Evolutionary conservation across 2,329 filamentous ascomycete species (phyloP).

Genomic region (Ophiostoma perfectum): DNA sequence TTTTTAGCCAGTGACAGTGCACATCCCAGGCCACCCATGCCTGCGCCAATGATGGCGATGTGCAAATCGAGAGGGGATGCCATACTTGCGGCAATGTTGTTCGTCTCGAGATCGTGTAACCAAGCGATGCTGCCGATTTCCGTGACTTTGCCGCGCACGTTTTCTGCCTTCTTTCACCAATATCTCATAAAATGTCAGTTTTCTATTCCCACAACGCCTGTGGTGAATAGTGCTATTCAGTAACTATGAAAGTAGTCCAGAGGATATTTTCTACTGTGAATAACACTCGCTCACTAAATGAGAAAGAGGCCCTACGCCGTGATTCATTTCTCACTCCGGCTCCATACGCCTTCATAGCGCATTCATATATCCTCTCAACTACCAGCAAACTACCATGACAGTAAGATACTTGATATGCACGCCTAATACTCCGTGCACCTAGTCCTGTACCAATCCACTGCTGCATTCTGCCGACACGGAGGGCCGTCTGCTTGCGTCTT

Average conservation of each 20-base stretch:
- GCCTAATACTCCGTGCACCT: background rate
- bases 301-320: too few relatives aligned
- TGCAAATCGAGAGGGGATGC: constrained; percentile 27
- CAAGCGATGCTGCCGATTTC: background rate
- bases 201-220: too few relatives aligned
- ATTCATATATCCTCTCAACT: background rate
- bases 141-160: too few relatives aligned
- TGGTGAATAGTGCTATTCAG: too few relatives aligned
- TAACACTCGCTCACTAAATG: background rate
- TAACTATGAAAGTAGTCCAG: too few relatives aligned
- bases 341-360: background rate
- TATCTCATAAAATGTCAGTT: too few relatives aligned
- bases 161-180: too few relatives aligned
- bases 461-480: constrained; percentile 3
- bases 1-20: constrained; percentile 70
- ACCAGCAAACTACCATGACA: background rate
- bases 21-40: constrained; percentile 71
- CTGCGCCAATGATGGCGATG: constrained; percentile 38
- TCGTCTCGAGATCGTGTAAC: background rate
- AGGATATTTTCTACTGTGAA: too few relatives aligned
- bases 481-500: background rate
- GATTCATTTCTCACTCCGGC: background rate
- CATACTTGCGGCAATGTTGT: background rate
- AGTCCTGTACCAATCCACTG: background rate
- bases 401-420: background rate